These are phyloP conservation scores for Wickerhamomyces subpelliculosus DNA, from an alignment of 805 yeast species.

Conservation along the genomic window DNA sequence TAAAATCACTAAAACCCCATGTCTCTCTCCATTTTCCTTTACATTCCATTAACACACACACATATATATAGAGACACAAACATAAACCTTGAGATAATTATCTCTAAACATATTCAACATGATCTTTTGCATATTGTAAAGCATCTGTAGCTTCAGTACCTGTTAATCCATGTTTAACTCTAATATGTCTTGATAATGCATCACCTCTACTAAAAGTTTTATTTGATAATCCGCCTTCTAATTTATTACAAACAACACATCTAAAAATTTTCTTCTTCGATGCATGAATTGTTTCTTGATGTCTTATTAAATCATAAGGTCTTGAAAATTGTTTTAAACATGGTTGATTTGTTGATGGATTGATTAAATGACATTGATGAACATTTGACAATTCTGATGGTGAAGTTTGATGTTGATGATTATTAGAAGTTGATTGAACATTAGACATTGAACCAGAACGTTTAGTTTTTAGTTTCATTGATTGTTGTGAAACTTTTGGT, in stretches of 20 bases:
- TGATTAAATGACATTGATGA: slow-evolving; percentile 50
- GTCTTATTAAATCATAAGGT: slow-evolving; percentile 90
- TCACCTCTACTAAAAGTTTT: slow-evolving; percentile 92
- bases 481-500: background rate
- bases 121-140: slow-evolving; percentile 68
- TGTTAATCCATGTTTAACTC: slow-evolving; percentile 77
- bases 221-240: slow-evolving; percentile 32
- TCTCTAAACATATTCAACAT: slow-evolving; percentile 56
- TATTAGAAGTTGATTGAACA: background rate
- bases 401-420: background rate
- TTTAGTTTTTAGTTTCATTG: background rate
- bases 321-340: slow-evolving; percentile 83
- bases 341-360: slow-evolving; percentile 53
- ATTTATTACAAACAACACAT: slow-evolving; percentile 70
- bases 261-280: slow-evolving; percentile 76
- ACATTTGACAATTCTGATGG: slow-evolving; percentile 2
- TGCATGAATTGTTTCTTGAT: slow-evolving; percentile 95
- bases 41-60: too few relatives aligned
- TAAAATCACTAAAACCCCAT: too few relatives aligned
- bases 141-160: slow-evolving; percentile 64
- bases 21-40: too few relatives aligned
- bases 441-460: background rate
- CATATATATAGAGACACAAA: too few relatives aligned
- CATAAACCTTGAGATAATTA: background rate
- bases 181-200: slow-evolving; percentile 88